Conservation (phyloP, 2,329 filamentous ascomycete species). For the Apiospora malaysiana region DNA sequence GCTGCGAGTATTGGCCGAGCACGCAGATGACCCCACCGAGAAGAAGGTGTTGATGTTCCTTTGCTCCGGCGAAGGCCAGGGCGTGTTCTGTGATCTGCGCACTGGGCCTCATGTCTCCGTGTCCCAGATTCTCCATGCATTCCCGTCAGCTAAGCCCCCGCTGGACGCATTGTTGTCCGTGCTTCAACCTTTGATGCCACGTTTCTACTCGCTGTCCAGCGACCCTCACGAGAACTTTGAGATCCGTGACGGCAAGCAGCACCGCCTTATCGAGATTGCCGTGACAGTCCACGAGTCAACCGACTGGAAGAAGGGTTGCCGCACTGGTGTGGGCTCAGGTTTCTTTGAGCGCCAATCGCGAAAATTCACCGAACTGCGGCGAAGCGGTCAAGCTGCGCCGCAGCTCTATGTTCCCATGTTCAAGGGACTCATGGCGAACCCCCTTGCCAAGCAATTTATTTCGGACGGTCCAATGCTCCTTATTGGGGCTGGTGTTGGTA, state of each 20-base stretch:
- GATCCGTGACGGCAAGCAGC: conserved; percentile 70
- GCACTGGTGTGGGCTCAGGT: conserved; percentile 88
- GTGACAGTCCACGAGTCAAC: conserved; percentile 89
- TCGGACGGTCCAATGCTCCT: conserved; percentile 96
- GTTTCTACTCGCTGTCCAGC: conserved; percentile 97
- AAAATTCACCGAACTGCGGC: conserved; percentile 72
- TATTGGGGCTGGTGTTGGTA: conserved; percentile 94
- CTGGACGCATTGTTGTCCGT: conserved; percentile 81
- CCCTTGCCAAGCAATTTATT: conserved; percentile 88
- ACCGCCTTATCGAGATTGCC: conserved; percentile 91
- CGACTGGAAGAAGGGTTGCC: conserved; percentile 74
- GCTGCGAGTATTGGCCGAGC: conserved; percentile 83
- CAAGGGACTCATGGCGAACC: conserved; percentile 97
- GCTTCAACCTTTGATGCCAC: conserved; percentile 89
- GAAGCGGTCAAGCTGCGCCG: conserved; percentile 58
- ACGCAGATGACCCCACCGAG: conserved; percentile 80
- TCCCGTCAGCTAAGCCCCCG: conserved; percentile 89
- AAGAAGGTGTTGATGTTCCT: conserved; percentile 88
- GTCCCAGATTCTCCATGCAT: conserved; percentile 85
- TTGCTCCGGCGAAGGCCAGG: conserved; percentile 88
- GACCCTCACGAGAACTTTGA: conserved; percentile 82
- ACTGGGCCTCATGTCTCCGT: conserved; percentile 87
- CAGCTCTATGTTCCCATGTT: conserved; percentile 93
- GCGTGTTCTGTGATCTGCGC: conserved; percentile 90
- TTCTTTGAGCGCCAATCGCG: conserved; percentile 89